Base-by-base conservation (phyloP, 2,329 filamentous ascomycete genomes). In the Zasmidium cellare region DNA sequence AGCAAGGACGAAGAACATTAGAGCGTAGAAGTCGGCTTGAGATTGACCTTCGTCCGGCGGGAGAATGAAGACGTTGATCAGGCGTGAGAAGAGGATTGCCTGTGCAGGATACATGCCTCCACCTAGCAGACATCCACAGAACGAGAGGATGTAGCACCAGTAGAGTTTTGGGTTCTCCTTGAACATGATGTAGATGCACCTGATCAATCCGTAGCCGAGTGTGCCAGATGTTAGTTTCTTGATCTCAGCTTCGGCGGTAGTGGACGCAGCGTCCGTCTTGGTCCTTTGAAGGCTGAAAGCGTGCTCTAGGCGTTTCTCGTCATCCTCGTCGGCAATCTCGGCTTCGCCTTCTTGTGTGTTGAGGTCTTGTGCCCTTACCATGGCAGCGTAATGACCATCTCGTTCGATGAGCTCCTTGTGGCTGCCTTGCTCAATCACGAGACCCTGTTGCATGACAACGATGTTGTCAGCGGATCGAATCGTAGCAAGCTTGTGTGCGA, bases 1-100 rank as follows among this genome's bases (percentile, higher is more conserved):
- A 0, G 82, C 80, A 5, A 84, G 75, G 7, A 84, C 68, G 65
- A 84, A 82, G 66, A 84, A 83, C 80, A 84, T 84, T 12, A 84
- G 72, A 0, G 80, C 74, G 69, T 77, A 83, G 65, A 83, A 82
- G 62, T 83, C 75, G 9, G 76, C 78, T 52, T 75, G 69, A 1
- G 74, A 58, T 19, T 74, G 69, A 2, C 77, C 75, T 59, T 73
- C 68, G 12, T 56, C 35, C 0, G 76, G 73, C 3, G 57, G 14
- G 69, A 72, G 35, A 77, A 71, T 74, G 58, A 84, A 84, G 2
- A 79, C 78, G 46, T 75, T 65, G 38, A 83, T 74, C 1, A 83
- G 68, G 9, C 77, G 71, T 1, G 80, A 77, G 61, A 84, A 83
- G 0, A 84, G 64, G 24, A 82, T 69, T 2, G 80, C 78, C 63